phyloP scores from a whole-genome alignment of 768 basidiomycete genomes.

The Daedaleopsis nitida region DNA sequence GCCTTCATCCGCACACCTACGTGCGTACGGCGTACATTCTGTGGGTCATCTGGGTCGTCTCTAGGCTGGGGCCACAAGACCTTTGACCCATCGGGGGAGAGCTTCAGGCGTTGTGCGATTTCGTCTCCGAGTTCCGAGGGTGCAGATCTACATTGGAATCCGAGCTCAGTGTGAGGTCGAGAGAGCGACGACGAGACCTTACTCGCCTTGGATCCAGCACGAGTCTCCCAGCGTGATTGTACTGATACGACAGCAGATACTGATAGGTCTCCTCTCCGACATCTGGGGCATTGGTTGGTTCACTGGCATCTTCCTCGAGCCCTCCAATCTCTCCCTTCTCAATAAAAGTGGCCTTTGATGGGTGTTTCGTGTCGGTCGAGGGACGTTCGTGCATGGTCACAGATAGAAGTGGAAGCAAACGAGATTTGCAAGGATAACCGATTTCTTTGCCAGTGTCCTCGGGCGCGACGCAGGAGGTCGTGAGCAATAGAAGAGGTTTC shows the following conservation, averaged over 20 bases:
- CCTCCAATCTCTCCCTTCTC: background rate
- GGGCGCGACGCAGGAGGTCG: too few species aligned
- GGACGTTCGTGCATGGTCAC: too few species aligned
- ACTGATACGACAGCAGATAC: slow-evolving; percentile 42
- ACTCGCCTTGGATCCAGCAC: slow-evolving; percentile 54
- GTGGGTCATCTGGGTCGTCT: slow-evolving; percentile 63
- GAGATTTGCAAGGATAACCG: too few species aligned
- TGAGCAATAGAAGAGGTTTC: too few species aligned
- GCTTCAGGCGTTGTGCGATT: slow-evolving; percentile 56
- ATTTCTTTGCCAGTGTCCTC: too few species aligned
- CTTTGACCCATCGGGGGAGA: slow-evolving; percentile 55
- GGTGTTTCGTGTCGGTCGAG: too few species aligned
- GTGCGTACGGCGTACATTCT: slow-evolving; percentile 43
- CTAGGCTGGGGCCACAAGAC: slow-evolving; percentile 74
- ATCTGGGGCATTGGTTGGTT: background rate
- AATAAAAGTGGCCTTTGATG: background rate
- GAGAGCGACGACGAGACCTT: background rate
- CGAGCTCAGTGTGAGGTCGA: background rate
- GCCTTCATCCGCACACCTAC: too few species aligned
- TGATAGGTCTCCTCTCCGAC: background rate
- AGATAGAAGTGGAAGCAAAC: too few species aligned
- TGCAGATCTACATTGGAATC: background rate
- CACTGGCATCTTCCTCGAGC: background rate
- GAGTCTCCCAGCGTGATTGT: slow-evolving; percentile 56
- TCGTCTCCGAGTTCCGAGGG: slow-evolving; percentile 54